A percentile compares a stretch with the other conserved stretches of the same genome.
phyloP scores from a whole-genome alignment of 2,329 filamentous ascomycete species.

The Xylariaceae sp. region DNA sequence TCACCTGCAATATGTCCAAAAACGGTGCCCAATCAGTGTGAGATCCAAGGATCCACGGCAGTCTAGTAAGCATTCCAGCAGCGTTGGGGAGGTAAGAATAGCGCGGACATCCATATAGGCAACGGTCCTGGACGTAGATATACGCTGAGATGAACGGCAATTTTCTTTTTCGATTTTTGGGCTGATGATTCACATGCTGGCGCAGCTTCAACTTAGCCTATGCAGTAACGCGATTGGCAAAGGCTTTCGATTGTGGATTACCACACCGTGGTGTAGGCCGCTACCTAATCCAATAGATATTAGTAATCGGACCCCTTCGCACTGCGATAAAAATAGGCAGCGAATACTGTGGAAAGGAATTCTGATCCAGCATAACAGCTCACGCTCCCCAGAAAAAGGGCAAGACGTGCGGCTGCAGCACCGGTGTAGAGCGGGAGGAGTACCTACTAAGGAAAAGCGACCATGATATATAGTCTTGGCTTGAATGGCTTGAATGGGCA shows the following conservation, averaged over 20 bases:
- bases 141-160: not conserved
- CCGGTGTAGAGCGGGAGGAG: not conserved
- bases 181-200: not conserved
- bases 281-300: not conserved
- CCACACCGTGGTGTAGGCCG: not conserved
- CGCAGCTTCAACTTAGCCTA: not conserved
- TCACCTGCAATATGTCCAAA: not conserved
- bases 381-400: not conserved
- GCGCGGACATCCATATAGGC: not conserved
- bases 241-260: not conserved
- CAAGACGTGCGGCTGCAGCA: not conserved
- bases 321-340: not conserved
- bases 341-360: not conserved
- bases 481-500: not conserved
- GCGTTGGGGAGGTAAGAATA: not conserved
- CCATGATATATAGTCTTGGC: not conserved
- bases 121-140: not conserved
- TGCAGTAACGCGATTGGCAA: not conserved
- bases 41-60: not conserved
- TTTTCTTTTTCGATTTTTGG: not conserved
- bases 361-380: not conserved
- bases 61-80: too few species aligned
- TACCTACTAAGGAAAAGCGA: not conserved
- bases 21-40: slow-evolving; percentile 1
- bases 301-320: not conserved